Conservation (phyloP, 2,329 filamentous ascomycete species). For the Arthroderma sp. region DNA sequence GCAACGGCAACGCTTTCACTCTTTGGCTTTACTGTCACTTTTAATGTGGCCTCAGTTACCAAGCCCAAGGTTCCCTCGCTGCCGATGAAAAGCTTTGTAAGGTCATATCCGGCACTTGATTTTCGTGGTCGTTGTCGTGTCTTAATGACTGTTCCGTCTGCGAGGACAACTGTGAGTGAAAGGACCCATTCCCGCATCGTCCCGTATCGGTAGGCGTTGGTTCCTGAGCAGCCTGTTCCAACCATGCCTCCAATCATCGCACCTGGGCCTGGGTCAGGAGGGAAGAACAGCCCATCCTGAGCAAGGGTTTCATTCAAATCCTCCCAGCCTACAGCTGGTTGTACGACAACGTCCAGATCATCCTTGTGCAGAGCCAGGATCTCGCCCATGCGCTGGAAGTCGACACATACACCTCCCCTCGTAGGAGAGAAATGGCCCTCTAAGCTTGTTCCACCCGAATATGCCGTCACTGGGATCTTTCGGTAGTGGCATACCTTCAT, state of each 20-base stretch:
- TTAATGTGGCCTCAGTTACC: conserved; percentile 80
- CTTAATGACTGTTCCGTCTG: conserved; percentile 81
- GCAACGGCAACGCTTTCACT: conserved; percentile 69
- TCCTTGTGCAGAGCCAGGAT: conserved; percentile 65
- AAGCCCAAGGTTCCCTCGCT: conserved; percentile 84
- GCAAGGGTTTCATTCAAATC: conserved; percentile 63
- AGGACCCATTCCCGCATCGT: conserved; percentile 94
- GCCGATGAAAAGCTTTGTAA: conserved; percentile 79
- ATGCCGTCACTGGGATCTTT: conserved; percentile 72
- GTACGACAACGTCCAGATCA: conserved; percentile 63
- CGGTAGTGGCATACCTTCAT: conserved; percentile 79
- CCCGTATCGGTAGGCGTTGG: conserved; percentile 83
- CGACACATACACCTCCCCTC: conserved; percentile 68
- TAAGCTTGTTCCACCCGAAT: conserved; percentile 76
- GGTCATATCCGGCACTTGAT: conserved; percentile 81
- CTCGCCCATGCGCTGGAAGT: conserved; percentile 75
- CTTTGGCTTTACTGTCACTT: conserved; percentile 68
- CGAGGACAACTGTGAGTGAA: conserved; percentile 72
- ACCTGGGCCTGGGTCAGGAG: conserved; percentile 78
- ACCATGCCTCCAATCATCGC: conserved; percentile 74
- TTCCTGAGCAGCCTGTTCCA: conserved; percentile 48
- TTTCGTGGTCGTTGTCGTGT: conserved; percentile 79
- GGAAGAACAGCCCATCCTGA: conserved; percentile 71
- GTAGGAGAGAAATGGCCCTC: conserved; percentile 84
- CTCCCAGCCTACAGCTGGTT: conserved; percentile 80